A percentile compares a stretch with the other conserved stretches of the same genome.
phyloP scores from a whole-genome alignment of 2,329 filamentous ascomycete species.

The Calonectria pseudoreteaudii region DNA sequence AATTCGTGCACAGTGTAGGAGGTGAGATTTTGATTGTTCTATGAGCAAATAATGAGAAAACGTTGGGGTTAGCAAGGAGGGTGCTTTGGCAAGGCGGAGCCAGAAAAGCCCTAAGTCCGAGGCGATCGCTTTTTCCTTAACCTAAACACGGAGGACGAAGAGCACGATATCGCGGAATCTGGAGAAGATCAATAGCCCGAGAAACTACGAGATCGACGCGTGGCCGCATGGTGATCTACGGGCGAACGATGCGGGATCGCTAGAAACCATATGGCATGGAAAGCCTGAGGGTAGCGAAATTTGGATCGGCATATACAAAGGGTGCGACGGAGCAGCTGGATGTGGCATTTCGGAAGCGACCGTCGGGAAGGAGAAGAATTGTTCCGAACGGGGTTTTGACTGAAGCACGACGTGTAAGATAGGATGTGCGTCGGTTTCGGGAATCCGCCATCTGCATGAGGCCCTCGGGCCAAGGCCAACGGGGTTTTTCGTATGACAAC shows the following conservation, averaged over 20 bases:
- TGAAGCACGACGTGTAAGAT: not conserved
- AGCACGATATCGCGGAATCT: not conserved
- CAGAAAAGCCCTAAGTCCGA: not conserved
- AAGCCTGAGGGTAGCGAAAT: not conserved
- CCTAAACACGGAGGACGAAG: not conserved
- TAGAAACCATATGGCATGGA: not conserved
- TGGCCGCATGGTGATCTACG: not conserved
- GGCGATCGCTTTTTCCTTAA: not conserved
- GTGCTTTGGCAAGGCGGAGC: not conserved
- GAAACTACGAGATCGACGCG: not conserved
- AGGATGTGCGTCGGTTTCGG: not conserved
- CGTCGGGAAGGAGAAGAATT: not conserved
- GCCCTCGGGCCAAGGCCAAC: not conserved
- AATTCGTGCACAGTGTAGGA: not conserved
- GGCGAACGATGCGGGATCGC: not conserved
- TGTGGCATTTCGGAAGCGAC: not conserved
- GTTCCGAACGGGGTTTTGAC: not conserved
- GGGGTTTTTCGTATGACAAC: not conserved
- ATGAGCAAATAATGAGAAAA: not conserved
- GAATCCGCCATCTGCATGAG: not conserved
- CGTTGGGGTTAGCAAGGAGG: not conserved
- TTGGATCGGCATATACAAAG: not conserved
- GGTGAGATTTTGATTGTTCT: not conserved
- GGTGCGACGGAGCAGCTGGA: not conserved
- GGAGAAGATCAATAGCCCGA: not conserved